Conservation (phyloP, 2,329 filamentous ascomycete genomes). For the Dichotomopilus funicola region DNA sequence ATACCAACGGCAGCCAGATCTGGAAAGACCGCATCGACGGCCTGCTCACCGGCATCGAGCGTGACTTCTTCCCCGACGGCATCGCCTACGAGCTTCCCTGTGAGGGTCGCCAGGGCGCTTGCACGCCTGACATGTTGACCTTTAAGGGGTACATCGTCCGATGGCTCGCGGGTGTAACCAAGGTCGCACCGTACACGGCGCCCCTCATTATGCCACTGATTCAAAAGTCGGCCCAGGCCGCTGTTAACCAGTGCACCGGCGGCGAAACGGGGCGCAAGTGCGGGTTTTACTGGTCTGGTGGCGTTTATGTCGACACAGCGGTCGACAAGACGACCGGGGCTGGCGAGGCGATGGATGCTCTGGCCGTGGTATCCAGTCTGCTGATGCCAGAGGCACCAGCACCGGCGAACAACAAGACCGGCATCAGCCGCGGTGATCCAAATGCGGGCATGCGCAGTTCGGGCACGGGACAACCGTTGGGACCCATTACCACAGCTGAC, state of each 20-base stretch:
- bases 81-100: conserved; percentile 63
- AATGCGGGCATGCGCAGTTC: conserved; percentile 33
- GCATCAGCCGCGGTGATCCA: conserved; percentile 39
- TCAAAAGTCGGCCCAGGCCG: conserved; percentile 50
- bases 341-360: conserved; percentile 52
- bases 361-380: conserved; percentile 48
- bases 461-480: conserved; percentile 19
- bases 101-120: conserved; percentile 47
- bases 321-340: conserved; percentile 37
- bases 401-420: conserved; percentile 42
- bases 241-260: conserved; percentile 56
- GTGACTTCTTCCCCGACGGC: conserved; percentile 49
- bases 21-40: conserved; percentile 53
- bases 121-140: conserved; percentile 64
- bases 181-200: conserved; percentile 55
- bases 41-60: conserved; percentile 44
- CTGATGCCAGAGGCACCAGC: conserved; percentile 38
- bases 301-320: conserved; percentile 37
- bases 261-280: conserved; percentile 53
- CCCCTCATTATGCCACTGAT: conserved; percentile 52
- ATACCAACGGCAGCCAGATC: conserved; percentile 40
- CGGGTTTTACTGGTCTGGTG: conserved; percentile 56
- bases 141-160: conserved; percentile 67
- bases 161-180: conserved; percentile 55
- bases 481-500: conserved; percentile 40